Evolutionary conservation across 768 basidiomycete species (phyloP).

Genomic region (Neoboletus magnificus): DNA sequence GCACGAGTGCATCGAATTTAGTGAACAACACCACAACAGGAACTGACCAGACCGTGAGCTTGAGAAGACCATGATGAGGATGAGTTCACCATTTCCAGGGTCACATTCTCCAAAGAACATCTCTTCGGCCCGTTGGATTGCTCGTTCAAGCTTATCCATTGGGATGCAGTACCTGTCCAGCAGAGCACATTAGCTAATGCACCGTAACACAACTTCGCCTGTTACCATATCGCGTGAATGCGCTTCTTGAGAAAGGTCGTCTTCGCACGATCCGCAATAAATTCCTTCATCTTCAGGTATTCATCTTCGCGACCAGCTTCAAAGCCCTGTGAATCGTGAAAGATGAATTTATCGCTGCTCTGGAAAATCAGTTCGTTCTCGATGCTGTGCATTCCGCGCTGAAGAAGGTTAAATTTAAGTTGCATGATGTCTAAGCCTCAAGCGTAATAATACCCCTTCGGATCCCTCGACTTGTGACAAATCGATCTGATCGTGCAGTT

Average conservation of each 20-base stretch:
- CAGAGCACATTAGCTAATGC: neutral
- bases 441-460: neutral
- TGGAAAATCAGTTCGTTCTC: conserved; percentile 1
- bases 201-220: no score
- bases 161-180: conserved; percentile 4
- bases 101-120: neutral
- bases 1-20: conserved; percentile 1
- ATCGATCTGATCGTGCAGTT: neutral
- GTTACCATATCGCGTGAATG: conserved; percentile 5
- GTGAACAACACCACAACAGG: conserved; percentile 4
- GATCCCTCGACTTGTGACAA: neutral
- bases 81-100: neutral
- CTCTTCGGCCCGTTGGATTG: neutral
- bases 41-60: neutral
- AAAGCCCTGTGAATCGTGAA: conserved; percentile 4
- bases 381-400: neutral
- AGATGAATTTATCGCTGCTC: conserved; percentile 2
- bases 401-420: no score
- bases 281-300: conserved; percentile 2
- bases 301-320: conserved; percentile 4
- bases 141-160: conserved; percentile 1
- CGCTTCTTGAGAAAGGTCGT: conserved; percentile 1
- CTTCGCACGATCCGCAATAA: conserved; percentile 1
- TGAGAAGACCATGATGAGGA: no score
- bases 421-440: no score